Evolutionary conservation across 1,284 basidiomycete genomes (phyloP), one percentile per base, ranked within the genome.

Genomic region (Tylopilus sp.): DNA sequence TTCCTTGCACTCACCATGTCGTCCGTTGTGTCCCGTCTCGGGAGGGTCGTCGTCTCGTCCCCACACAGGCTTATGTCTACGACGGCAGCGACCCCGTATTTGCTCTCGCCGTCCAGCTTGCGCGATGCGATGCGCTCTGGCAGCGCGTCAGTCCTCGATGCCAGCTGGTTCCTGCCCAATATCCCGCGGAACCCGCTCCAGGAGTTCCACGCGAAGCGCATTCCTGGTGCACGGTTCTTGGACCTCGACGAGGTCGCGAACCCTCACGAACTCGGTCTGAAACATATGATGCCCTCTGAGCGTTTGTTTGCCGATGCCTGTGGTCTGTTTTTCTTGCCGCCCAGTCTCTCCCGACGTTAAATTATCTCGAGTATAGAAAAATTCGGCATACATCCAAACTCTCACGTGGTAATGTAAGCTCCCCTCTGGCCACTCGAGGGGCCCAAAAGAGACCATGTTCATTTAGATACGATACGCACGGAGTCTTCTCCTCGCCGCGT

Each of bases 231-330:
- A 0, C 80, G 77, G 26, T 91, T 87, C 61, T 79, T 95, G 59
- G 87, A 97, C 66, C 75, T 97, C 31, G 95, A 96, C 67, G 75
- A 82, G 42, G 85, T 90, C 19, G 82, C 87, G 2, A 81, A 78
- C 51, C 64, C 77, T 9, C 77, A 86, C 62, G 74, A 83, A 60
- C 74, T 93, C 5, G 87, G 86, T 12, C 73, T 98, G 16, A 89
- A 88, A 59, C 95, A 98, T 71, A 98, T 98, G 94, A 86, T 98
- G 79, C 96, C 96, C 4, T 70, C 75, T 16, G 73, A 72, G 26
- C 74, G 78, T 35, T 70, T 73, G n/a, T 98, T 98, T 68, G 84
- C 86, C 15, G 71, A 79, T 48, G 86, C 90, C 9, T 92, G 89
- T 60, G 82, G 91, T 92, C 70, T 57, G 83, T 66, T 18, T 48